A percentile compares a stretch with the other conserved stretches of the same genome.
These are phyloP conservation scores for Epichloe aotearoae DNA, from an alignment of 2,329 filamentous ascomycete species.

Conservation along the genomic window DNA sequence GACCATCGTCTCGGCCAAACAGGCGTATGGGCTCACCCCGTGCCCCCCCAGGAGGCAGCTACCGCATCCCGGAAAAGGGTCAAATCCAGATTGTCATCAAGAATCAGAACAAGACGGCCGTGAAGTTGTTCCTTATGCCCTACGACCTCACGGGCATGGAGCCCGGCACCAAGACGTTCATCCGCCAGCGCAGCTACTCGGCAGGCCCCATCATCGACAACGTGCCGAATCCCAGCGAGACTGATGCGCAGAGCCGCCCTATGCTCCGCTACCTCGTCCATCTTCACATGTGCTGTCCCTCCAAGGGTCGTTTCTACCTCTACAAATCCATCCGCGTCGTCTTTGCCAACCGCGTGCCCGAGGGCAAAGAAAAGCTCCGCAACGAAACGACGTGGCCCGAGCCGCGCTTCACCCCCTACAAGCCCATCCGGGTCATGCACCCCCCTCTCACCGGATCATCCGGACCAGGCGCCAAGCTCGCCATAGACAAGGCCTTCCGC, in stretches of 20 bases:
- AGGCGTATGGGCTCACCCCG: conserved; percentile 37
- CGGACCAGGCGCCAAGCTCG: conserved; percentile 34
- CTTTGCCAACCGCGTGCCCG: conserved; percentile 90
- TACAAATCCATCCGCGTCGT: conserved; percentile 90
- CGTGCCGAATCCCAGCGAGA: conserved; percentile 19
- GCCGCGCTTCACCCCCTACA: conserved; percentile 76
- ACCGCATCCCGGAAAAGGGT: conserved; percentile 85
- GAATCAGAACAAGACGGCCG: conserved; percentile 95
- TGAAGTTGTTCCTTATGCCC: conserved; percentile 87
- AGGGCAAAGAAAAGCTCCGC: conserved; percentile 81
- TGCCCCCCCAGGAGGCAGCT: conserved; percentile 77
- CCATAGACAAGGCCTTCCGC: conserved; percentile 46
- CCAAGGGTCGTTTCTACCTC: conserved; percentile 72
- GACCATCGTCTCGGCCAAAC: conserved; percentile 25
- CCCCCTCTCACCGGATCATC: conserved; percentile 23
- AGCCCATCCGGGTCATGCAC: conserved; percentile 45
- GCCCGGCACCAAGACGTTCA: conserved; percentile 86
- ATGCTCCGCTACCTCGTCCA: conserved; percentile 84
- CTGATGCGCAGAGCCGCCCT: conserved; percentile 38
- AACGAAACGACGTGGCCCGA: conserved; percentile 87
- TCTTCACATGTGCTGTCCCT: conserved; percentile 80
- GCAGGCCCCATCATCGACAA: conserved; percentile 72
- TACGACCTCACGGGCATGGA: conserved; percentile 92
- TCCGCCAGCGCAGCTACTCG: conserved; percentile 87
- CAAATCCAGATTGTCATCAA: conserved; percentile 96